Evolutionary conservation across 2,329 filamentous ascomycete species (phyloP).

Genomic region (Cryphonectria parasitica): DNA sequence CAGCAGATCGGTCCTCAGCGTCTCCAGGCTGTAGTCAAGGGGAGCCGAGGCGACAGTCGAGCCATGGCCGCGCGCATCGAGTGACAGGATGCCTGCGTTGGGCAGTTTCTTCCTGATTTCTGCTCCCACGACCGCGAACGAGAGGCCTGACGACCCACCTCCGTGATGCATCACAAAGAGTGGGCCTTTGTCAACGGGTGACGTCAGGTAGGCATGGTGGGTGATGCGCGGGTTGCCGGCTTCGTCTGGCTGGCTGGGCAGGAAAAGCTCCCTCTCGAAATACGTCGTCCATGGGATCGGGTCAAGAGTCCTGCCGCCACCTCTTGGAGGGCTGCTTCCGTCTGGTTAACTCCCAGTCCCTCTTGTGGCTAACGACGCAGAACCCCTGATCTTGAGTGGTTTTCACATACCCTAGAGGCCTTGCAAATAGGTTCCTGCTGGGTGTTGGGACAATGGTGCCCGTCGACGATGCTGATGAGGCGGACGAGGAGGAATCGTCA

Average conservation of each 20-base stretch:
- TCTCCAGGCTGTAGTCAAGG: constrained; percentile 72
- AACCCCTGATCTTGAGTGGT: constrained; percentile 13
- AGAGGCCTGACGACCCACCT: constrained; percentile 88
- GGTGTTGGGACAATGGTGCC: constrained; percentile 86
- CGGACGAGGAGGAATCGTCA: constrained; percentile 73
- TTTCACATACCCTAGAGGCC: constrained; percentile 64
- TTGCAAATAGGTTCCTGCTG: constrained; percentile 73
- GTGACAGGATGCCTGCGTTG: constrained; percentile 78
- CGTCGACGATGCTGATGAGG: constrained; percentile 88
- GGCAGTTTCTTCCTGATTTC: constrained; percentile 80
- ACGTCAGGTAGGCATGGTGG: constrained; percentile 87
- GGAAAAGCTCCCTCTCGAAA: constrained; percentile 84
- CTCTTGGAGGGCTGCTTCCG: constrained; percentile 46
- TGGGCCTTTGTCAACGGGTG: constrained; percentile 74
- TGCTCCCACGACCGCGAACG: constrained; percentile 80
- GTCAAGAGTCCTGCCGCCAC: constrained; percentile 57
- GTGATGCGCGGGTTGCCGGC: constrained; percentile 52
- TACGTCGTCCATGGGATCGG: constrained; percentile 85
- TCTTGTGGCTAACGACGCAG: background rate
- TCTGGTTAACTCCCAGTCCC: constrained; percentile 3
- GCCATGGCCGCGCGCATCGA: constrained; percentile 88
- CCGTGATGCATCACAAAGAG: constrained; percentile 95
- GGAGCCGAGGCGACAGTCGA: constrained; percentile 57
- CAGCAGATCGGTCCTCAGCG: constrained; percentile 73
- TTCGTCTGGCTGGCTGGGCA: constrained; percentile 53